Evolutionary conservation across 2,329 filamentous ascomycete genomes (phyloP), one percentile per base, ranked within the genome.

Genomic region (Hysterium pulicare): DNA sequence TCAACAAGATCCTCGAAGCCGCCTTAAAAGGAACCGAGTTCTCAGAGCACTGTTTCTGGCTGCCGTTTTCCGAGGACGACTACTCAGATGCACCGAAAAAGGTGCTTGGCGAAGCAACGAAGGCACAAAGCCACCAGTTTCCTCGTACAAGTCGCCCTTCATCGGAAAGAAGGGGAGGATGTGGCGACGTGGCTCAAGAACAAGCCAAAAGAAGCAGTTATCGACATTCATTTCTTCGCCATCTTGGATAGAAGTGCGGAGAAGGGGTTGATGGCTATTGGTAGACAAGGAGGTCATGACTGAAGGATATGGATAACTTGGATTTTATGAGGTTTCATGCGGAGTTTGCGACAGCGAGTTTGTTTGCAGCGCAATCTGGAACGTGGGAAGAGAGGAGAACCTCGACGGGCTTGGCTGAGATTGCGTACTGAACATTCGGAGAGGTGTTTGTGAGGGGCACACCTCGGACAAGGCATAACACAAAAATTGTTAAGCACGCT

Each of bases 201-300:
- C 24, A 40, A 39, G 26, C 42, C 42, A 6, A 23, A 47, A 20
- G 31, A 40, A 16, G 37, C 26, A 7, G 41, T 41, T 20, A 4
- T 47, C 17, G 38, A 47, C 26, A 10, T 15, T 11, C 41, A 41
- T 33, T 41, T 37, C 31, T 47, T 47, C 24, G 45, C 42, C 17
- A 33, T 47, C 19, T 30, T 47, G 19, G 41, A 47, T 28, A 33
- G 17, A n/a, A 38, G 22, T 38, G 40, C 37, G 16, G 33, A 45
- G 32, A 34, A 44, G 26, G 44, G 40, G n/a, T 37, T 28, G 24
- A 33, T 47, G 23, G 41, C 40, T 15, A 30, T 47, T 26, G 19
- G 41, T 13, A 21, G 45, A 17, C 16, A 33, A 15, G 45, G 45
- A 17, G 45, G 41, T 15, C 9, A 6, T 1, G 32, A 41, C 2